These are phyloP conservation scores for Posidonia australis DNA, from an alignment of 106 monocot genomes.

Conservation along the genomic window DNA sequence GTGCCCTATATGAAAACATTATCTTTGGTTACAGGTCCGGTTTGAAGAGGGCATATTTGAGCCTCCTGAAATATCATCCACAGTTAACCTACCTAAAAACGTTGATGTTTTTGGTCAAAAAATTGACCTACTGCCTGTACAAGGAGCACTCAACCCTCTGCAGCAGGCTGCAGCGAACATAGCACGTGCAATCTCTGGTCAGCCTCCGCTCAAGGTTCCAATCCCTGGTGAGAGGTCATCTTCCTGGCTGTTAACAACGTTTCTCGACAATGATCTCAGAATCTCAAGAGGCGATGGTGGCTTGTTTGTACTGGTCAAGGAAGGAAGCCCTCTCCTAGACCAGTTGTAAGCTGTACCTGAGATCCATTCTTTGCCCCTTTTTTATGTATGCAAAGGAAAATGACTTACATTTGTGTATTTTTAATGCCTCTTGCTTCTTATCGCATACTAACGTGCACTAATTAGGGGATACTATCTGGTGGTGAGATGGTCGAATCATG, in stretches of 20 bases:
- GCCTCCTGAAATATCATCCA: constrained; percentile 61
- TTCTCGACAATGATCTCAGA: constrained; percentile 75
- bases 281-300: constrained; percentile 93
- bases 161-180: constrained; percentile 47
- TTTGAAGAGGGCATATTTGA: constrained; percentile 68
- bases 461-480: no score
- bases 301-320: constrained; percentile 74
- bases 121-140: constrained; percentile 45
- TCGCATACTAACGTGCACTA: no score
- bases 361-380: no score
- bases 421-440: no score
- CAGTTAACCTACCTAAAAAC: constrained; percentile 42
- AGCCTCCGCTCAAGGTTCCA: constrained; percentile 65
- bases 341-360: constrained; percentile 3
- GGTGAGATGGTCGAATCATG: no score
- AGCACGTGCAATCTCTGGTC: constrained; percentile 52
- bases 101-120: constrained; percentile 64
- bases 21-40: constrained; percentile 36
- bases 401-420: no score
- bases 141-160: constrained; percentile 45
- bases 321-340: constrained; percentile 73
- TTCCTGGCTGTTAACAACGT: constrained; percentile 82
- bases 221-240: constrained; percentile 44
- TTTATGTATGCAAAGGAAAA: no score
- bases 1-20: background rate